Evolutionary conservation across 2,329 filamentous ascomycete species (phyloP).

Genomic region (Scedosporium dehoogii): DNA sequence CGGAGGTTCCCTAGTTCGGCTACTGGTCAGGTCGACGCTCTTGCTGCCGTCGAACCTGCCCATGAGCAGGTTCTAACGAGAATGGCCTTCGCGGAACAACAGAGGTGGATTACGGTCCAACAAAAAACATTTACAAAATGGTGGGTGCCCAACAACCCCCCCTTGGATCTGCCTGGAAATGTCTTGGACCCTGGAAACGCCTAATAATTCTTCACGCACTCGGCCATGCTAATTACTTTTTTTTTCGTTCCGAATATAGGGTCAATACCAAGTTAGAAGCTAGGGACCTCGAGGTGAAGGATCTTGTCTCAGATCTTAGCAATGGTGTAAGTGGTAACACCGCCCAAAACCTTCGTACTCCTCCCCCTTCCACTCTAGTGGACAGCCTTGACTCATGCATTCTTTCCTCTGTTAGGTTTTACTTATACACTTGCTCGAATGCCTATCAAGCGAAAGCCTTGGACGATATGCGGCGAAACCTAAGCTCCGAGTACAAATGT

Average conservation of each 20-base stretch:
- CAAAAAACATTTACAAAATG: constrained; percentile 99
- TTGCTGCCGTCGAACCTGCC: constrained; percentile 34
- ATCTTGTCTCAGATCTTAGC: constrained; percentile 80
- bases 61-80: constrained; percentile 42
- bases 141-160: constrained; percentile 17
- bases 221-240: background rate
- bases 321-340: constrained; percentile 64
- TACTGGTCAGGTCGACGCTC: constrained; percentile 29
- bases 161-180: background rate
- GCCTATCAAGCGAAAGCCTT: constrained; percentile 86
- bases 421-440: constrained; percentile 94
- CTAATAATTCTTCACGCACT: background rate
- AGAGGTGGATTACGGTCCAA: constrained; percentile 71
- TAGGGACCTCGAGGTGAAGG: constrained; percentile 69
- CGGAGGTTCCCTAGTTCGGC: constrained; percentile 25
- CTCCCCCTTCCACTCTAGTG: background rate
- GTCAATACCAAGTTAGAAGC: constrained; percentile 88
- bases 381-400: background rate
- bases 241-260: constrained; percentile 36
- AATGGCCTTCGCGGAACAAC: constrained; percentile 56
- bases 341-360: constrained; percentile 1
- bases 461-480: constrained; percentile 95
- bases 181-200: background rate
- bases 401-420: constrained; percentile 54
- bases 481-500: constrained; percentile 90